These are phyloP conservation scores for Curvularia eragrostidis DNA, from an alignment of 2,329 filamentous ascomycete genomes.

Conservation along the genomic window DNA sequence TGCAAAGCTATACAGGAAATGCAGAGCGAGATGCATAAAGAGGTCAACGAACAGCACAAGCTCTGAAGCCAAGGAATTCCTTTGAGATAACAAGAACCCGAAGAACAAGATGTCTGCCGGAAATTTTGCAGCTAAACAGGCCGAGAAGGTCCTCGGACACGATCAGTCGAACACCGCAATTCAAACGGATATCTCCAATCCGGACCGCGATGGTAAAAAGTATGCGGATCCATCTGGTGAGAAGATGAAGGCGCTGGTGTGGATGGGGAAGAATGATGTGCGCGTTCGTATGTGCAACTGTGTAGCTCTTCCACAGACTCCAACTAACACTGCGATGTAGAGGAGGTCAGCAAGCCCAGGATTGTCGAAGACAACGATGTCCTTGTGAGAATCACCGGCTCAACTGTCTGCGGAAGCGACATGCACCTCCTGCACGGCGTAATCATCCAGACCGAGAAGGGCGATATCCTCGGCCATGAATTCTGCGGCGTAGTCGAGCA, in stretches of 20 bases:
- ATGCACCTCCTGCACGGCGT: slow-evolving; percentile 61
- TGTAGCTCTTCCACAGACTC: no score
- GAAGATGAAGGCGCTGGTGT: slow-evolving; percentile 77
- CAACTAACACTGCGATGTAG: slow-evolving; percentile 50
- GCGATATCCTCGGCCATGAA: slow-evolving; percentile 60
- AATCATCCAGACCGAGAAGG: slow-evolving; percentile 57
- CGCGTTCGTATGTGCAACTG: slow-evolving; percentile 40
- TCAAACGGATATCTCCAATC: neutral
- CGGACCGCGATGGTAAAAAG: neutral
- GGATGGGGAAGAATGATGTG: slow-evolving; percentile 82
- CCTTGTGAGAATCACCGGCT: slow-evolving; percentile 76
- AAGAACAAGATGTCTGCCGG: neutral
- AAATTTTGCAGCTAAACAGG: neutral
- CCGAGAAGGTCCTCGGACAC: neutral
- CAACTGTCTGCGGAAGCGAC: slow-evolving; percentile 67
- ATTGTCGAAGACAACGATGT: slow-evolving; percentile 77
- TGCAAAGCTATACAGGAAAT: neutral
- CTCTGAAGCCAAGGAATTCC: neutral
- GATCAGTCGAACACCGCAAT: neutral
- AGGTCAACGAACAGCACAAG: neutral
- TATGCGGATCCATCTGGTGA: neutral
- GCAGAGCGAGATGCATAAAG: neutral
- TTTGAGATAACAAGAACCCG: neutral
- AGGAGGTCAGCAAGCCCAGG: slow-evolving; percentile 72
- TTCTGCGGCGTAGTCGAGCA: slow-evolving; percentile 59